Evolutionary conservation across 2,329 filamentous ascomycete species (phyloP), one percentile per base, ranked within the genome.

Genomic region (Calycina marina): DNA sequence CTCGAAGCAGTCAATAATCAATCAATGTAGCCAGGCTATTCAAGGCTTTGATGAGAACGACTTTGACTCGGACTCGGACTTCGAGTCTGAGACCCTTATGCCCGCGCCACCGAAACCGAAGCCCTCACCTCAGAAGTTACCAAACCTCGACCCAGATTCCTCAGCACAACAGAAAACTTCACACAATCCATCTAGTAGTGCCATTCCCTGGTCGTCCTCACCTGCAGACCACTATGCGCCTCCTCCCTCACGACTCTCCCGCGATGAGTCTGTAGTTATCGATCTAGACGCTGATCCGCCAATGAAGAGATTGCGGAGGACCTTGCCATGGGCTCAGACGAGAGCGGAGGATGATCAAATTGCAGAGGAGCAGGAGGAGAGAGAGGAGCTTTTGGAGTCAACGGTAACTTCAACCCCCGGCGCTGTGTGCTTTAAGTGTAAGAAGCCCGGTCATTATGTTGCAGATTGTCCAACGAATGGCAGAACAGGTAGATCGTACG

Each of bases 21-120:
- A 42, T n/a, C 38, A 49, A 4, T 12, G 18, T 10, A 24, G 12
- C 11, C 36, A 39, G 14, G 18, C 40, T 18, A 20, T 33, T 17
- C 37, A 79, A 6, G 70, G 67, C 38, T 80, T 85, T 40, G 70
- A 74, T 38, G 80, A 85, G 40, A 76, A 88, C 45, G 86, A 93
- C 49, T 90, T 93, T 43, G 85, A 93, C 44, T 67, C 77, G 13
- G 70, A 84, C 34, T 61, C 93, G 14, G 80, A 82, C 39, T 56
- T 80, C 13, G 69, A 85, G 40, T 67, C 74, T 31, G 66, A 80
- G 11, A 18, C 30, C 14, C 33, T 45, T 26, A 46, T 44, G 40
- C 28, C 42, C 30, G 39, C 45, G 9, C 44, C 45, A 12, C 40
- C 48, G 37, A 65, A 72, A 37, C 72, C 75, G 0, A 55, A 61